Percentiles rank a stretch among this genome's conserved stretches.
Conservation (phyloP, 140 eudicot genomes). For the Stevia rebaudiana region DNA sequence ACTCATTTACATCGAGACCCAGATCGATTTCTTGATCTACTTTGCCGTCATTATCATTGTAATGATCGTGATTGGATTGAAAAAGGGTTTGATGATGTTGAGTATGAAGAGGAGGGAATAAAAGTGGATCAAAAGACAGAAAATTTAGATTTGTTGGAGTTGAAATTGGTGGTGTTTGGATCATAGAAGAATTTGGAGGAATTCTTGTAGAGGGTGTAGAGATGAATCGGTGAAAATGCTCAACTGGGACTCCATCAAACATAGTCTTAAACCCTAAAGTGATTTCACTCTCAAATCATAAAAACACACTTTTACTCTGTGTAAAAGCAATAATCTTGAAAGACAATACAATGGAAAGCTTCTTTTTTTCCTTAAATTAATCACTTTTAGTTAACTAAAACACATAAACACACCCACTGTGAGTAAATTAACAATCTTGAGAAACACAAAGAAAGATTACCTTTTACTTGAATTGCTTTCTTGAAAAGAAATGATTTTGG, state of each 20-base stretch:
- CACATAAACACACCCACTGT: no score
- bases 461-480: no score
- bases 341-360: no score
- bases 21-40: slow-evolving; percentile 21
- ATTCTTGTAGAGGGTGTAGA: slow-evolving; percentile 34
- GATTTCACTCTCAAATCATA: no score
- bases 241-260: slow-evolving; percentile 68
- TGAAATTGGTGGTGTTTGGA: slow-evolving; percentile 39
- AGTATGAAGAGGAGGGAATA: slow-evolving; percentile 20
- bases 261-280: slow-evolving; percentile 33
- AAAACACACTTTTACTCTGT: no score
- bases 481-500: no score
- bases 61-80: slow-evolving; percentile 30
- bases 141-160: slow-evolving; percentile 32
- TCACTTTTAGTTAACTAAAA: no score
- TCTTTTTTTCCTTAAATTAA: no score
- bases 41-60: slow-evolving; percentile 1
- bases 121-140: slow-evolving; percentile 36
- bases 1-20: slow-evolving; percentile 22
- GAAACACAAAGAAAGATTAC: no score
- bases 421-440: no score
- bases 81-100: slow-evolving; percentile 21
- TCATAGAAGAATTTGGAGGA: slow-evolving; percentile 31
- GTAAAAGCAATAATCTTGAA: no score
- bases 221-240: slow-evolving; percentile 64